A percentile compares a stretch with the other conserved stretches of the same genome.
phyloP scores from a whole-genome alignment of 208 protist species.

The Leishmania mexicana region DNA sequence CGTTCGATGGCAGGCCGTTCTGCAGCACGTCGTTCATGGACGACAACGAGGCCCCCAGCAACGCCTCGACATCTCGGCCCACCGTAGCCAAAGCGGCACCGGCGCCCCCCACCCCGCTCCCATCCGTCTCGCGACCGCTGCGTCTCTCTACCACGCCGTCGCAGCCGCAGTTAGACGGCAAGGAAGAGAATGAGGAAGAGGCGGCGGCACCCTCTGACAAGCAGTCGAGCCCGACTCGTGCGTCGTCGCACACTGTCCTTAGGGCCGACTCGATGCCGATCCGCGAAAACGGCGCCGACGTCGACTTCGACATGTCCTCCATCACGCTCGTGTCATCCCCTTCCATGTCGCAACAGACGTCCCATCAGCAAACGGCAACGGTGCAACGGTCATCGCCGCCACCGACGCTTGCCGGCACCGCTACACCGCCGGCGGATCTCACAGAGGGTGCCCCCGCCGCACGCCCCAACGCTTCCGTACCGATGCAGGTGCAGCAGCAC shows the following conservation, averaged over 20 bases:
- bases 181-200: conserved; percentile 7
- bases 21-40: conserved; percentile 15
- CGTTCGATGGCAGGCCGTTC: background rate
- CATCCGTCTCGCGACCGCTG: conserved; percentile 39
- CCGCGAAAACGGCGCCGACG: background rate
- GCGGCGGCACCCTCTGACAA: background rate
- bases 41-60: background rate
- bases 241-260: background rate
- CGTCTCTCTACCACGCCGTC: conserved; percentile 41
- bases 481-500: background rate
- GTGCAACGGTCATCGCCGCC: background rate
- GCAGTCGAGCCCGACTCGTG: background rate
- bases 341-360: conserved; percentile 14
- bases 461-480: background rate
- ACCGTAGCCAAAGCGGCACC: background rate
- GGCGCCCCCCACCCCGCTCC: conserved; percentile 18
- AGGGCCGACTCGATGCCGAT: conserved; percentile 12
- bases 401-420: background rate
- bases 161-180: conserved; percentile 19
- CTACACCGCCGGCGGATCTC: background rate
- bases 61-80: conserved; percentile 2
- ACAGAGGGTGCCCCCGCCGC: background rate
- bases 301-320: conserved; percentile 3
- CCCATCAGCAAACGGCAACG: background rate
- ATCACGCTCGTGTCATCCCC: conserved; percentile 21